A percentile compares a stretch with the other conserved stretches of the same genome.
phyloP scores from a whole-genome alignment of 2,329 filamentous ascomycete species.

The Leptographium wingfieldii region DNA sequence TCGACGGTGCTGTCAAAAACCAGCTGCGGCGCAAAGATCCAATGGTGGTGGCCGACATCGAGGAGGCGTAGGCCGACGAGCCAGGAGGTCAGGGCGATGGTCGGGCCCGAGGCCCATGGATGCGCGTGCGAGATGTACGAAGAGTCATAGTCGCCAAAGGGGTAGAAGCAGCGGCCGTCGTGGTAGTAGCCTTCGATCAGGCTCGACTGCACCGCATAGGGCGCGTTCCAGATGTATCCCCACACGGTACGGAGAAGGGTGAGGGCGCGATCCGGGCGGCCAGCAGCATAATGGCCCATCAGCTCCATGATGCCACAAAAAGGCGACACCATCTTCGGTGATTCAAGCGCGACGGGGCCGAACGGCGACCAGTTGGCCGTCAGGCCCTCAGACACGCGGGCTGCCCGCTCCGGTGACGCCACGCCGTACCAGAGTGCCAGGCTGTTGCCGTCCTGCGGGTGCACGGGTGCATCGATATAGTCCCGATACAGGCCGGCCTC shows the following conservation, averaged over 20 bases:
- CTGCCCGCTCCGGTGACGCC: conserved; percentile 21
- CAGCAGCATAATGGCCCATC: conserved; percentile 38
- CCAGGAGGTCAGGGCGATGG: conserved; percentile 25
- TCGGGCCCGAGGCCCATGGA: conserved; percentile 35
- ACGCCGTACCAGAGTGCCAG: conserved; percentile 38
- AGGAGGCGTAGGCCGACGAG: background rate
- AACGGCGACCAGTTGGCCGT: conserved; percentile 41
- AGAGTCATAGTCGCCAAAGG: conserved; percentile 31
- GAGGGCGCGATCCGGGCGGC: conserved; percentile 35
- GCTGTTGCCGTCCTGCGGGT: conserved; percentile 48
- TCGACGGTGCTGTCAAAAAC: background rate
- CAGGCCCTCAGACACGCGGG: conserved; percentile 29
- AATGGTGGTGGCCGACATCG: background rate
- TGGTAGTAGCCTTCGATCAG: conserved; percentile 45
- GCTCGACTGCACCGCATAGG: conserved; percentile 43
- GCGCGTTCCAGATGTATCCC: conserved; percentile 48
- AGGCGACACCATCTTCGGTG: conserved; percentile 42
- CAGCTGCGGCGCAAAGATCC: background rate
- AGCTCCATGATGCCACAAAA: conserved; percentile 48
- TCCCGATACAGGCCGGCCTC: background rate
- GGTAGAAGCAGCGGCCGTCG: conserved; percentile 45
- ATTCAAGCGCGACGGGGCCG: conserved; percentile 42
- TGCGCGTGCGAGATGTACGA: conserved; percentile 32
- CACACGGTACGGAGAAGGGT: conserved; percentile 42
- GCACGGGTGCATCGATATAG: conserved; percentile 21